Evolutionary conservation across 176 grass and related monocot genomes (phyloP), one percentile per base, ranked within the genome.

Genomic region (Secale cereale): DNA sequence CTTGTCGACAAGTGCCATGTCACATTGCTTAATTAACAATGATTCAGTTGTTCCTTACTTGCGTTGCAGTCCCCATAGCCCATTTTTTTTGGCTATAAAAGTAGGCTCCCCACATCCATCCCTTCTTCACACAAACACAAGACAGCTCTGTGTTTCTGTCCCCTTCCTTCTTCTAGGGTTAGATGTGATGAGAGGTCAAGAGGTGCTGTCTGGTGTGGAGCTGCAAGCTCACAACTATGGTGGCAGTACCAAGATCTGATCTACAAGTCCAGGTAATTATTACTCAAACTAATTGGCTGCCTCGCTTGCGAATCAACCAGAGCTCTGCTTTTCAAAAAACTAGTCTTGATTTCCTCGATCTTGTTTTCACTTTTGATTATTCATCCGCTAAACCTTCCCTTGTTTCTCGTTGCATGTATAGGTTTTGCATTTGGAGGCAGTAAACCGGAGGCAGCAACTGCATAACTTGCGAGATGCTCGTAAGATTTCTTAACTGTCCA

Each of bases 381-480:
- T 16, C 45, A 14, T 48, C 14, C 1, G 45, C 45, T 48, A 48
- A 45, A 85, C 72, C 10, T 65, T 37, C 43, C 73, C 23, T 25
- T 81, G 43, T 59, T 66, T 68, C 46, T 59, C 22, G 59, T 30
- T 60, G 45, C 45, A 16, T 48, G 1, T 85, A 32, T 64, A 89
- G 90, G 76, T 92, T 74, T 92, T 66, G 76, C 77, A 92, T 80
- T 76, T 59, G 84, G 70, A 14, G 62, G 39, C 69, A 81, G 59
- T 54, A 85, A 92, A 84, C 87, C 89, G 48, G 90, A 89, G 90
- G 90, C 76, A 65, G 39, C 90, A 92, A 89, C 75, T 86, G 20
- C 79, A 83, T 89, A 92, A 89, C 83, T 83, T 89, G 80, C 86
- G 87, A 89, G 60, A 92, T 89, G 81, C 37, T 80, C 40, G 77